Percentiles rank a stretch among this genome's conserved stretches.
phyloP scores from a whole-genome alignment of 2,329 filamentous ascomycete species.

The Madurella mycetomatis region DNA sequence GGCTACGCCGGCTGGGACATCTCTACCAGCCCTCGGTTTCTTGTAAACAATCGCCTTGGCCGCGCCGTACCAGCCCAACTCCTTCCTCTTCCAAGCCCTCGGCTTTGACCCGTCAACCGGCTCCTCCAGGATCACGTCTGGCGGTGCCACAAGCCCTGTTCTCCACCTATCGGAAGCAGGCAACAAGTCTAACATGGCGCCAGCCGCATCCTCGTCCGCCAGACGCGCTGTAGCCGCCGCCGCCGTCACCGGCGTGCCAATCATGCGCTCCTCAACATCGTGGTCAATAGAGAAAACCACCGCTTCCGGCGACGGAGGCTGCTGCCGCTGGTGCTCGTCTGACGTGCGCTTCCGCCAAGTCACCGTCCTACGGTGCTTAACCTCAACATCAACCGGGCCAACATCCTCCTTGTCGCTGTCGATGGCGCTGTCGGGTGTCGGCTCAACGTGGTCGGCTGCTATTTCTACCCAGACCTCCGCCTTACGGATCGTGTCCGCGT shows the following conservation, averaged over 20 bases:
- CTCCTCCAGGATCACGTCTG: constrained; percentile 32
- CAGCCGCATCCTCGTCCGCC: constrained; percentile 5
- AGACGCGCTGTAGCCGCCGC: background rate
- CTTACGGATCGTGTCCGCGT: constrained; percentile 44
- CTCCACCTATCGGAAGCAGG: background rate
- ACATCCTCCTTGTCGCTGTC: background rate
- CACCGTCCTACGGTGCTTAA: constrained; percentile 9
- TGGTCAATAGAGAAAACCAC: constrained; percentile 10
- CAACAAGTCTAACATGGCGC: background rate
- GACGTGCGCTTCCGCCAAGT: background rate
- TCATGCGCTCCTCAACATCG: constrained; percentile 17
- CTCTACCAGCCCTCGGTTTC: constrained; percentile 19
- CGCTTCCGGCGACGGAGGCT: background rate
- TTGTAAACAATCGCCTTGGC: constrained; percentile 38
- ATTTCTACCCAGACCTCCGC: constrained; percentile 46
- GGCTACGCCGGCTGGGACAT: constrained; percentile 20
- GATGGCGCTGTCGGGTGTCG: background rate
- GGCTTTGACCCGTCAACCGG: constrained; percentile 27
- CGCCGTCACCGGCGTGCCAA: constrained; percentile 1
- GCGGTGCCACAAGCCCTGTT: constrained; percentile 4
- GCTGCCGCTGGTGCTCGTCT: background rate
- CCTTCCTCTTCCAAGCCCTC: constrained; percentile 39
- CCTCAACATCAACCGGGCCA: background rate
- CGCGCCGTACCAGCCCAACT: constrained; percentile 46
- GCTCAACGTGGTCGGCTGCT: constrained; percentile 23